Evolutionary conservation across 1,139 yeast species (phyloP).

Genomic region (Pichia terricola): DNA sequence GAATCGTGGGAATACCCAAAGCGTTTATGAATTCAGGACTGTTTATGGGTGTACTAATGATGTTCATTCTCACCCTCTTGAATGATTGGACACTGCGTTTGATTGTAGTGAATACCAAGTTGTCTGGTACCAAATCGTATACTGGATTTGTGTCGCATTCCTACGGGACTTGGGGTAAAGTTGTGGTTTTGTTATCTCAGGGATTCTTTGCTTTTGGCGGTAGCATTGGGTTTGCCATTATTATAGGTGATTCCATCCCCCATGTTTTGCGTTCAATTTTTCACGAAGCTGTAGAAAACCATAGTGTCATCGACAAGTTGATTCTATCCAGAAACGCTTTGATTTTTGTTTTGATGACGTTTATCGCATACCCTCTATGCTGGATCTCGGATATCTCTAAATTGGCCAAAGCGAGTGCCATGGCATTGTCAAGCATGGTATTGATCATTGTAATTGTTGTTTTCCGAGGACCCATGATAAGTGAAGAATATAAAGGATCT

Average conservation of each 20-base stretch:
- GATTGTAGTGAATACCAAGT: constrained; percentile 74
- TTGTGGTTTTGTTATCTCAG: constrained; percentile 62
- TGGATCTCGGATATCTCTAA: constrained; percentile 74
- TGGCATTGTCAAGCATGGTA: constrained; percentile 79
- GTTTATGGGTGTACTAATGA: constrained; percentile 57
- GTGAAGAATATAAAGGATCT: constrained; percentile 36
- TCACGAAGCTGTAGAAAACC: constrained; percentile 37
- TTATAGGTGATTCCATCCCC: constrained; percentile 91
- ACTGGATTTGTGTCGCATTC: constrained; percentile 81
- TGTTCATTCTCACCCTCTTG: constrained; percentile 51
- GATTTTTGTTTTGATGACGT: constrained; percentile 58
- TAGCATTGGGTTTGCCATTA: constrained; percentile 86
- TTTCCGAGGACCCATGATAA: constrained; percentile 59
- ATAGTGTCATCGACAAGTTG: constrained; percentile 33
- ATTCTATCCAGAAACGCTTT: constrained; percentile 58
- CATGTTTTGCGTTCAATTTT: constrained; percentile 70
- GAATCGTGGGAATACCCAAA: constrained; percentile 88
- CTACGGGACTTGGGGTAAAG: constrained; percentile 65
- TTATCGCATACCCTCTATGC: constrained; percentile 52
- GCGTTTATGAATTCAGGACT: constrained; percentile 79
- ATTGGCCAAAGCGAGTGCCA: constrained; percentile 78
- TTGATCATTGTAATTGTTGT: constrained; percentile 69
- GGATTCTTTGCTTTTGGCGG: constrained; percentile 93
- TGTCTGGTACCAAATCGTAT: constrained; percentile 68
- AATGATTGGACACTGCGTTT: constrained; percentile 83